Evolutionary conservation across 164 flowering plant genomes (phyloP).

Genomic region (Chimonanthus praecox): DNA sequence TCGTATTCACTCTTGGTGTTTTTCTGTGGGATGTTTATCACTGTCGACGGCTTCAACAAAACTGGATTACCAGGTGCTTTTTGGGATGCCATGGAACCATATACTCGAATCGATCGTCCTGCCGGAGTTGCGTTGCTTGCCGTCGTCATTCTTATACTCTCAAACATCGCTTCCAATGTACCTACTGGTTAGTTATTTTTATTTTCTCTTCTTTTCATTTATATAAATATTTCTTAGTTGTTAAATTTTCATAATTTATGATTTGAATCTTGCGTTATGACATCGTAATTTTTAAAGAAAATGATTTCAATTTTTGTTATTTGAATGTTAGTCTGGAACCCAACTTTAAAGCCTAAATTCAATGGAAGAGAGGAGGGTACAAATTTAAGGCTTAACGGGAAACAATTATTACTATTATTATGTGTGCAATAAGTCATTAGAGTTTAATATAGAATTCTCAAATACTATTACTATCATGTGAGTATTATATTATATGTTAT

Average conservation of each 20-base stretch:
- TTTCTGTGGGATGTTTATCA: conserved; percentile 72
- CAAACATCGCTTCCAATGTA: conserved; percentile 65
- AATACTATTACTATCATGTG: no score
- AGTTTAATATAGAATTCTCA: no score
- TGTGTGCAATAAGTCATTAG: no score
- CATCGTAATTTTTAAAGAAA: neutral
- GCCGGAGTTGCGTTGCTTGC: conserved; percentile 42
- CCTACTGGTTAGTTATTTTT: conserved; percentile 16
- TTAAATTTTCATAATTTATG: no score
- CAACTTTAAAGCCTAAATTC: no score
- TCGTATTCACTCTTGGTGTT: conserved; percentile 62
- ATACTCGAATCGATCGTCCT: conserved; percentile 39
- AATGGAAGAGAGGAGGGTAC: no score
- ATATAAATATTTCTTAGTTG: no score
- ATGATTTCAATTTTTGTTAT: no score
- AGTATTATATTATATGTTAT: no score
- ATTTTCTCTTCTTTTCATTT: neutral
- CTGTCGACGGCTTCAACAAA: conserved; percentile 62
- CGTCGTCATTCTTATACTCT: conserved; percentile 50
- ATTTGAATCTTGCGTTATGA: neutral
- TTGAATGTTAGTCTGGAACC: no score
- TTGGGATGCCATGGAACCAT: conserved; percentile 59
- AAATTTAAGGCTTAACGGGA: no score
- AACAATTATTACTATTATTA: no score
- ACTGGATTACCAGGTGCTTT: conserved; percentile 53